Evolutionary conservation across 2,329 filamentous ascomycete genomes (phyloP).

Genomic region (Phyllosticta paracitricarpa): DNA sequence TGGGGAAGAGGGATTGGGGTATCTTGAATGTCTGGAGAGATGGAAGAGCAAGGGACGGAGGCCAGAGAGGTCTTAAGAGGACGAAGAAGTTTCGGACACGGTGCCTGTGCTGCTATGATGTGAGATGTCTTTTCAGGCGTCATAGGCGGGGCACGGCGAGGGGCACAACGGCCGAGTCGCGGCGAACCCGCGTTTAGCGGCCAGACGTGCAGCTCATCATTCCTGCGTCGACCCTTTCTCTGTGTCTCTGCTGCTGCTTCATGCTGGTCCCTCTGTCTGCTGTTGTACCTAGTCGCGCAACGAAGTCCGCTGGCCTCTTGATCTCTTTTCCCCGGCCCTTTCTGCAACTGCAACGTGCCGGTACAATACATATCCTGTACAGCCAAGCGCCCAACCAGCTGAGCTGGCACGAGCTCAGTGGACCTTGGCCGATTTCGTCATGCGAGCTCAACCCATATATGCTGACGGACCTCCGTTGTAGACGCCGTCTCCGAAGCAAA

Average conservation of each 20-base stretch:
- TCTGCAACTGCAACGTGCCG: conserved; percentile 1
- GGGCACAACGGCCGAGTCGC: conserved; percentile 1
- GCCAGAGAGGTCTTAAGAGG: background rate
- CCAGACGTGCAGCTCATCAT: conserved; percentile 3
- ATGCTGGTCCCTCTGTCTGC: background rate
- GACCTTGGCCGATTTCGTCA: background rate
- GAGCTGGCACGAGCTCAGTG: conserved; percentile 5
- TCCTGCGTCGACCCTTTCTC: background rate
- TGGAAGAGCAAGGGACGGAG: background rate
- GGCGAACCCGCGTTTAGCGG: background rate
- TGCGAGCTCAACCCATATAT: background rate
- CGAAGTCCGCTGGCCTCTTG: background rate
- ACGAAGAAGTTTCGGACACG: conserved; percentile 2
- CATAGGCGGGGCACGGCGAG: conserved; percentile 8
- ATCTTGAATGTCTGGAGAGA: background rate
- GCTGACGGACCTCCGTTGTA: background rate
- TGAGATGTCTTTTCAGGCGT: conserved; percentile 7
- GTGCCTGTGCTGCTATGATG: conserved; percentile 5
- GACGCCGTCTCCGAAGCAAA: background rate
- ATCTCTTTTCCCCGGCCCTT: background rate
- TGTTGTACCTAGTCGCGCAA: background rate
- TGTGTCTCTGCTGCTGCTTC: background rate
- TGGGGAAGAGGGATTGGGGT: background rate
- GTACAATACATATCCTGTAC: background rate
- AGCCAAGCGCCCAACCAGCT: background rate